Conservation (phyloP, 176 grass and related monocot genomes). For the Juncus inflexus region DNA sequence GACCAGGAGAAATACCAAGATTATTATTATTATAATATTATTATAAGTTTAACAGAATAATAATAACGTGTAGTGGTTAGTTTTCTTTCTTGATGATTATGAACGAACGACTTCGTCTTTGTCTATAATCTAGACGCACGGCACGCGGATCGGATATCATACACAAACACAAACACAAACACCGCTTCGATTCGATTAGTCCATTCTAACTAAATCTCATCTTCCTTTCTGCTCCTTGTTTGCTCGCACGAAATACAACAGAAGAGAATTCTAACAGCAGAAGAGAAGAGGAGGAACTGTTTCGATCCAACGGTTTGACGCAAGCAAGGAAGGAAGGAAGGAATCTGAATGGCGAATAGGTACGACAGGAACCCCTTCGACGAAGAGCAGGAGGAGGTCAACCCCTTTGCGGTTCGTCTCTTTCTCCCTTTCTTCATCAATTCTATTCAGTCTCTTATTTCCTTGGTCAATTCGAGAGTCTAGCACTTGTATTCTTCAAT, state of each 20-base stretch:
- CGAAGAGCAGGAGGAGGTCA: conserved; percentile 86
- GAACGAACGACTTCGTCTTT: too few relatives aligned
- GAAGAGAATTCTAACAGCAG: too few relatives aligned
- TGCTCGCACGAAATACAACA: conserved; percentile 10
- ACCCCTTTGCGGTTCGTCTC: conserved; percentile 74
- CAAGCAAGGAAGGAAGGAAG: conserved; percentile 8
- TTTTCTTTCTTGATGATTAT: too few relatives aligned
- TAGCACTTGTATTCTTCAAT: background rate
- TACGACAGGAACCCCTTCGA: conserved; percentile 96
- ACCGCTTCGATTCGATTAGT: too few relatives aligned
- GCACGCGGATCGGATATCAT: too few relatives aligned
- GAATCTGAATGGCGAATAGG: conserved; percentile 59
- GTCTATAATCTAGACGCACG: too few relatives aligned
- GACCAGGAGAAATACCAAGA: too few relatives aligned
- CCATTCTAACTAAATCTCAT: background rate
- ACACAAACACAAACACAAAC: too few relatives aligned
- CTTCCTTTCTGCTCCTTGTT: background rate
- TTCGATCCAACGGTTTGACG: background rate
- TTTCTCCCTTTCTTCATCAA: background rate
- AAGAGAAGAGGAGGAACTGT: conserved; percentile 25
- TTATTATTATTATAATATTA: too few relatives aligned
- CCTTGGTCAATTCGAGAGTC: background rate
- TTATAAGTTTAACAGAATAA: too few relatives aligned
- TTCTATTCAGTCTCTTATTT: background rate
- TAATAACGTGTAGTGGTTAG: too few relatives aligned